Evolutionary conservation across 306 rosid species (phyloP), one percentile per base, ranked within the genome.

Genomic region (Dicorynia guianensis): DNA sequence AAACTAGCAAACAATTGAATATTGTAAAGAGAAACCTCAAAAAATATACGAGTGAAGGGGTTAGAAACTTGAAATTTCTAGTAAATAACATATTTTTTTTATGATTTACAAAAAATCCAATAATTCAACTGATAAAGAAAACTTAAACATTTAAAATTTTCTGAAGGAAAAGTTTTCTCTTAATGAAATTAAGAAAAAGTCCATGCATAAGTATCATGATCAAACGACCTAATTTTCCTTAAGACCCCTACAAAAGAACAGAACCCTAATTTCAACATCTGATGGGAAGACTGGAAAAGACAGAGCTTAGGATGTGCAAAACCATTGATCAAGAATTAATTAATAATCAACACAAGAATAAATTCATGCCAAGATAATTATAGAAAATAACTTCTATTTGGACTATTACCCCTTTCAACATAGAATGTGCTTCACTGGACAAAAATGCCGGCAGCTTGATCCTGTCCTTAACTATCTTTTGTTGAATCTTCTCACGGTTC

Each of bases 401-500:
- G 44, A 75, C 35, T 20, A 54, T 76, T 88, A 93, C 96, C 93
- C 84, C 96, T 87, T 90, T 94, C 87, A 94, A 77, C 72, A 94
- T 83, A 63, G 97, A 85, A 83, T 94, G 98, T 14, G 97, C 97
- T 79, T 94, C 98, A 58, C 95, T 94, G 18, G 98, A 78, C 84
- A 94, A 83, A 87, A 69, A 94, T 60, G 90, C 81, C 3, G 98
- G 98, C 86, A 94, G 76, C 90, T 94, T 94, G 64, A 94, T 82
- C 89, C 86, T 94, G 67, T 94, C 98, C 83, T 88, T 94, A 7
- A 94, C 88, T 76, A 94, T 88, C 93, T 86, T 94, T 79, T 85
- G 93, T 83, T 94, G 98, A 63, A 92, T 86, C 77, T 86, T 94
- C 67, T 84, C 84, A 43, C 96, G 89, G 79, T 86, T 94, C 73